phyloP scores from a whole-genome alignment of 2,329 filamentous ascomycete genomes.

The Colletotrichum endophyticum region DNA sequence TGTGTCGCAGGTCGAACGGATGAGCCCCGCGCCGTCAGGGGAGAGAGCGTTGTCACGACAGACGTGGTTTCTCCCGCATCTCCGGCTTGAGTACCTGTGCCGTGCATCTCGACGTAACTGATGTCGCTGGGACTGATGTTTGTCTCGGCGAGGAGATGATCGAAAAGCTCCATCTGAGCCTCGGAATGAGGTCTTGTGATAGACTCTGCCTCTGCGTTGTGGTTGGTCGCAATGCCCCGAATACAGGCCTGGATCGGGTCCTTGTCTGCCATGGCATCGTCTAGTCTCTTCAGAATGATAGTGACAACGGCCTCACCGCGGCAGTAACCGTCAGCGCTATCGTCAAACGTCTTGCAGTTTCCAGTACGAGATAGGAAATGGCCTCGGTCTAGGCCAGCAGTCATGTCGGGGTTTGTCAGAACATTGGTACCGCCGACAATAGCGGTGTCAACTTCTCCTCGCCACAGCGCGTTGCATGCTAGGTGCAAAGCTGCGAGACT shows the following conservation, averaged over 20 bases:
- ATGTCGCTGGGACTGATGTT: conserved; percentile 26
- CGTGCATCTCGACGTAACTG: conserved; percentile 51
- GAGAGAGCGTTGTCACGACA: conserved; percentile 13
- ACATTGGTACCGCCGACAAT: conserved; percentile 80
- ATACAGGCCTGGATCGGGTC: conserved; percentile 38
- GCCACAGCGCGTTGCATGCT: conserved; percentile 51
- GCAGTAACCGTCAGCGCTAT: conserved; percentile 54
- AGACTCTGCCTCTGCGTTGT: conserved; percentile 45
- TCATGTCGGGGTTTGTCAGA: conserved; percentile 81
- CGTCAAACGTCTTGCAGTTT: conserved; percentile 81
- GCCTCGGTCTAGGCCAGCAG: conserved; percentile 74
- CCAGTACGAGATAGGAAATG: conserved; percentile 80
- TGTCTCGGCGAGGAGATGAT: conserved; percentile 33
- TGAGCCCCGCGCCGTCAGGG: background rate
- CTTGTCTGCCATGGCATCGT: conserved; percentile 45
- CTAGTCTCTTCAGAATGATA: conserved; percentile 44
- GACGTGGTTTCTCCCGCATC: conserved; percentile 27
- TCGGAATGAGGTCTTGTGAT: conserved; percentile 36
- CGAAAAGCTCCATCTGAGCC: conserved; percentile 40
- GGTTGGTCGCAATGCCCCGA: conserved; percentile 37
- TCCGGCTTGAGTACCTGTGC: conserved; percentile 39
- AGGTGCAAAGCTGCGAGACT: conserved; percentile 75
- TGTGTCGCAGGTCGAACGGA: background rate
- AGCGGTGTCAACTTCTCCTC: conserved; percentile 73
- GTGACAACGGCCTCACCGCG: conserved; percentile 49